Conservation (phyloP, 768 basidiomycete species). For the Amanita rimosa region DNA sequence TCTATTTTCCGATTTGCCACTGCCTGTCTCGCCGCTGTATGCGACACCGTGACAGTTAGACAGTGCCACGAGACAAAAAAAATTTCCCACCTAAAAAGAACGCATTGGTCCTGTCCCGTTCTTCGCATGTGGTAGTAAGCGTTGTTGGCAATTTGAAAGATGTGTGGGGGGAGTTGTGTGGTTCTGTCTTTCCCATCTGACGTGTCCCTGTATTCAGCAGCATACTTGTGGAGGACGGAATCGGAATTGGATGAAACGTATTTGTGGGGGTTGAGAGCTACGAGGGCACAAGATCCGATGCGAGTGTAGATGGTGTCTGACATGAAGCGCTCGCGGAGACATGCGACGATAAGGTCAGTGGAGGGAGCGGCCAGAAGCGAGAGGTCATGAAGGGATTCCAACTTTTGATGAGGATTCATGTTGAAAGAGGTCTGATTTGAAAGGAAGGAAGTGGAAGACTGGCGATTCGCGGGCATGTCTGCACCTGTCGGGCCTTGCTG, state of each 20-base stretch:
- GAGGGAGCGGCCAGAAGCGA: constrained; percentile 52
- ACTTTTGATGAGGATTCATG: constrained; percentile 36
- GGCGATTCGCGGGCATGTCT: background rate
- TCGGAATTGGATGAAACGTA: constrained; percentile 79
- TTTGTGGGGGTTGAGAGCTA: constrained; percentile 91
- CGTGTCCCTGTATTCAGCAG: constrained; percentile 74
- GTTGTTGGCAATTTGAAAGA: constrained; percentile 86
- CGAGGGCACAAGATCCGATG: constrained; percentile 59
- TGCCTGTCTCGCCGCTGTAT: constrained; percentile 78
- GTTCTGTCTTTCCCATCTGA: constrained; percentile 39
- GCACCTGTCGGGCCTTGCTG: background rate
- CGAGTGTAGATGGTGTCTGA: constrained; percentile 71
- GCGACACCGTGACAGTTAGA: background rate
- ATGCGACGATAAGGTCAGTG: constrained; percentile 78
- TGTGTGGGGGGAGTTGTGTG: constrained; percentile 57
- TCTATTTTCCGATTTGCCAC: constrained; percentile 89
- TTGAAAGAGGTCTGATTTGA: background rate
- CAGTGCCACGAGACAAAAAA: constrained; percentile 1
- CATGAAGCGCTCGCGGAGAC: constrained; percentile 82
- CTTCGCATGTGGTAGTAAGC: constrained; percentile 95
- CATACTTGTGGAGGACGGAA: constrained; percentile 75
- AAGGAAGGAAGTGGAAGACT: background rate
- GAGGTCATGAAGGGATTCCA: constrained; percentile 67
- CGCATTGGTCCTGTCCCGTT: constrained; percentile 86
- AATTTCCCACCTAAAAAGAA: constrained; percentile 65